Evolutionary conservation across 176 grass and related monocot species (phyloP), one percentile per base, ranked within the genome.

Genomic region (Carex pumila): DNA sequence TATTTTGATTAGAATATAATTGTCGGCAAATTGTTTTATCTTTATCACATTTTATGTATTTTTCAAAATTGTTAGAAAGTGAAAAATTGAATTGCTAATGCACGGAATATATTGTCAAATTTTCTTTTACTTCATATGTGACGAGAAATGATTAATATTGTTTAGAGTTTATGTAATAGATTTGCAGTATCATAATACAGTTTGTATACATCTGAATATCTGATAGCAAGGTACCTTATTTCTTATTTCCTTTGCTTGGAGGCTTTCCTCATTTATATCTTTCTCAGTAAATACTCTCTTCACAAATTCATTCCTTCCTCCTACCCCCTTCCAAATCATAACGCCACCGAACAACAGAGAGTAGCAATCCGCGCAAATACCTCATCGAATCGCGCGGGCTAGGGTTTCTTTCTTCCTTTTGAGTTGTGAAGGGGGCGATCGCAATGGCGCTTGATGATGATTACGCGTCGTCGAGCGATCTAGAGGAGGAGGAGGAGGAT

Each of bases 381-480:
- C 25, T 45, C 2, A 57, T 57, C 73, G 52, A 55, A 78, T 78
- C 25, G 52, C 29, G 73, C 73, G 73, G 14, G 73, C 73, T 78
- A 78, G 73, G 73, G 73, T 78, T 78, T 78, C 68, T 19, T 43
- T 39, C 37, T 39, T 39, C 3, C 32, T 34, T 34, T 2, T 12
- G 31, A 34, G 30, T 13, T 34, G 65, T 67, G 65, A 47, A 19
- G 47, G 47, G 9, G 9, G 68, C 72, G 50, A 78, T 78, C 52
- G 73, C 25, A 45, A 89, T 89, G 88, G 83, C 88, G 68, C 75
- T 63, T 8, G 83, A 89, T 60, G 84, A 86, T 57, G 84, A 74
- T 58, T 84, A 57, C 73, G 60, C 7, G 32, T 89, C 84, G 18
- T 89, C 85, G 81, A 90, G 85, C 72, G 89, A 87, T 84, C 85